Evolutionary conservation across 257 asterid species (phyloP), one percentile per base, ranked within the genome.

Genomic region (Gynochthodes officinalis): DNA sequence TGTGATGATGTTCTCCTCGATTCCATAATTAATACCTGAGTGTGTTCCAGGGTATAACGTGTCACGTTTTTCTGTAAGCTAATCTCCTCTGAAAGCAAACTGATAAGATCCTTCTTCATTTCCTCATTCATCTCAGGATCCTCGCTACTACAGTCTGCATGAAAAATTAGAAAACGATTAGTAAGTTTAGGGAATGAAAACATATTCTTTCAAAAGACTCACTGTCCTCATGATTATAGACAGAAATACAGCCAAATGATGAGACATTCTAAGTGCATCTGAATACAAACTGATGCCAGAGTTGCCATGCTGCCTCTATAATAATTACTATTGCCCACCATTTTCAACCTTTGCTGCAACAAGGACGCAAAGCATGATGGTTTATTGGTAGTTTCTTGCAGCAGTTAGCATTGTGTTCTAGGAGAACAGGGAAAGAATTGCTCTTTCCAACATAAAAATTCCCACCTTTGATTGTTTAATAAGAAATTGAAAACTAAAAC

Each of bases 51-150:
- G 71, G 54, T 53, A 19, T 67, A 79, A 32, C 64, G 60, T 15
- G 76, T 76, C 46, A 76, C 86, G 42, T 73, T 72, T 50, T 79
- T 76, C 58, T 52, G 81, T 70, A 82, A 74, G 71, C 28, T 74
- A 48, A 82, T 67, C 73, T 82, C 86, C 76, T 82, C 84, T 18
- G 82, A 74, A 33, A 79, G 75, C 44, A 79, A 64, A 52, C 78
- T 64, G 9, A 66, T 21, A 1, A 59, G 66, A 39, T 82, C 82
- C 69, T 82, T 82, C 49, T 70, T 71, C 84, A 70, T 73, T 75
- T 82, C 86, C 66, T 73, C 84, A 7, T 71, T 74, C 80, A 79
- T 73, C 59, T 73, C 72, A 4, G 84, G 86, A 35, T 76, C 69
- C 30, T 72, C 60, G 28, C 72, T 79, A 59, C 35, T 78, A 76